phyloP scores from a whole-genome alignment of 2,329 filamentous ascomycete species.

The Pseudocercospora crystallina region DNA sequence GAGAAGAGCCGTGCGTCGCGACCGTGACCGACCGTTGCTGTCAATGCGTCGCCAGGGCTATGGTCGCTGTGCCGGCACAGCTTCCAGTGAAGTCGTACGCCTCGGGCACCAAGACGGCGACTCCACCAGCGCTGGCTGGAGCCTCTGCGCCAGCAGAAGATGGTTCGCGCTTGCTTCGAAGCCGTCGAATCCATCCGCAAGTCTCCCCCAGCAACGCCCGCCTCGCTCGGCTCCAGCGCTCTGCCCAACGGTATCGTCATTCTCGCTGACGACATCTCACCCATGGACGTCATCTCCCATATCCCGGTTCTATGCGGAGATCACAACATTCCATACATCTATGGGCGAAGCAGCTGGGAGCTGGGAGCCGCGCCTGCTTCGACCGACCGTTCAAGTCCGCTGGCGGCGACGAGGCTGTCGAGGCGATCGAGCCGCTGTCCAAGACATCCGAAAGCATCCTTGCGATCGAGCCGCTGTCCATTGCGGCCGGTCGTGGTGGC shows the following conservation, averaged over 20 bases:
- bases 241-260: slow-evolving; percentile 72
- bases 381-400: no score
- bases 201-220: slow-evolving; percentile 68
- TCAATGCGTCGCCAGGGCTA: slow-evolving; percentile 53
- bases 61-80: slow-evolving; percentile 57
- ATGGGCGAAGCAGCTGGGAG: slow-evolving; percentile 87
- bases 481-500: no score
- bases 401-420: no score
- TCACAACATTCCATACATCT: slow-evolving; percentile 95
- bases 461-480: no score
- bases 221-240: slow-evolving; percentile 51
- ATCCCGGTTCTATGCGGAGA: slow-evolving; percentile 97
- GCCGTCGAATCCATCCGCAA: slow-evolving; percentile 97
- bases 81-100: slow-evolving; percentile 60
- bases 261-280: slow-evolving; percentile 95
- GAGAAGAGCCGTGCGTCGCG: slow-evolving; percentile 15
- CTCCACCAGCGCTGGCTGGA: slow-evolving; percentile 55
- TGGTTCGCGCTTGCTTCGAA: no score
- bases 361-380: slow-evolving; percentile 92
- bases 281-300: slow-evolving; percentile 98
- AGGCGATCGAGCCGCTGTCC: no score
- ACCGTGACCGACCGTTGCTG: slow-evolving; percentile 44
- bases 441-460: no score
- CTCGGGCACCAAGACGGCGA: slow-evolving; percentile 57
- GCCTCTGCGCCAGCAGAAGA: slow-evolving; percentile 47